Evolutionary conservation across 1,139 yeast genomes (phyloP).

Genomic region (Candida neerlandica): DNA sequence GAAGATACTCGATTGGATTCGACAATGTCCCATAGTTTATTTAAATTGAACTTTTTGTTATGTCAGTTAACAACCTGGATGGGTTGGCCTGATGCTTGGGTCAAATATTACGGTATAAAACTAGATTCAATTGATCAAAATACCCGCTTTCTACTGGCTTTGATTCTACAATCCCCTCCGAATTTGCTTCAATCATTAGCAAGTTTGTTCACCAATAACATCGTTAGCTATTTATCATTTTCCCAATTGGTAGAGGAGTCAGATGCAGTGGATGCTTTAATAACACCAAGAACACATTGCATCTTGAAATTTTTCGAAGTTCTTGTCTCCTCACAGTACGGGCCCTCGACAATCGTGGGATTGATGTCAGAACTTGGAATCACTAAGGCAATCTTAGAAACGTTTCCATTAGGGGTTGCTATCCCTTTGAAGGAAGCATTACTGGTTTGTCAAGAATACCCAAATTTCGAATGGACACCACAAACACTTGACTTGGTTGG

Average conservation of each 20-base stretch:
- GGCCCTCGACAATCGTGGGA: constrained; percentile 56
- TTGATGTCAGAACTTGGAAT: constrained; percentile 60
- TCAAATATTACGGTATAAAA: constrained; percentile 51
- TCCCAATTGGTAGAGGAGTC: constrained; percentile 71
- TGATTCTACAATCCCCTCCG: constrained; percentile 54
- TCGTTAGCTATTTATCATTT: constrained; percentile 62
- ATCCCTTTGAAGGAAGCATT: constrained; percentile 67
- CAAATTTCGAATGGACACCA: constrained; percentile 52
- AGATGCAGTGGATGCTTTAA: constrained; percentile 56
- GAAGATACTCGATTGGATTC: constrained; percentile 73
- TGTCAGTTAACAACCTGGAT: constrained; percentile 65
- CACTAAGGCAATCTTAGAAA: constrained; percentile 55
- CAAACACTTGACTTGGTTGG: constrained; percentile 63
- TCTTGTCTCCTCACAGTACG: constrained; percentile 55
- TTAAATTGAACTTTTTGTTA: constrained; percentile 54
- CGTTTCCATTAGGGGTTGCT: constrained; percentile 72
- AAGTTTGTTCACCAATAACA: constrained; percentile 48
- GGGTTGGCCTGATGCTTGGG: constrained; percentile 79
- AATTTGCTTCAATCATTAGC: constrained; percentile 55
- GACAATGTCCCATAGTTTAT: constrained; percentile 32
- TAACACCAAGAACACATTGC: constrained; percentile 67
- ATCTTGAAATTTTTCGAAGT: constrained; percentile 63
- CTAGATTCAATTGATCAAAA: constrained; percentile 24
- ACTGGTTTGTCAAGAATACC: constrained; percentile 56
- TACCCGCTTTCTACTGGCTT: constrained; percentile 41